Base-by-base conservation (phyloP, 345 rosid species). In the Euphorbia pulcherrima region DNA sequence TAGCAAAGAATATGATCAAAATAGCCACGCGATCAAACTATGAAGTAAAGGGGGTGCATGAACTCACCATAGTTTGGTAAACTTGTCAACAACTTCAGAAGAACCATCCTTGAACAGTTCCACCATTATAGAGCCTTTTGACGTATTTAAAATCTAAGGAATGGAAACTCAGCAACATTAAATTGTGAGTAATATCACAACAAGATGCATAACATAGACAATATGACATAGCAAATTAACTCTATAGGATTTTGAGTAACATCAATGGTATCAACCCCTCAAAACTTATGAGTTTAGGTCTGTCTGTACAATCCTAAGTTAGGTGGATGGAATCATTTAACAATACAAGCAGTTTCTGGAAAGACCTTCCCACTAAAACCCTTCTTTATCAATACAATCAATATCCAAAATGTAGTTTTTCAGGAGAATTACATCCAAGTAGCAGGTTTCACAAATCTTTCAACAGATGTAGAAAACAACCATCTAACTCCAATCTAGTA, bases 91-190 rank as follows among this genome's bases (percentile, higher is more conserved):
- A 41, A 68, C 60, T 40, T 67, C 72, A 41, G 21, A 40, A 29
- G 72, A 60, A 30, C 63, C 59, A 53, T 73, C 77, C 68, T 73
- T 73, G 77, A 58, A 73, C 17, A 73, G 60, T 39, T 73, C 68
- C 37, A 73, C 77, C 29, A 68, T 67, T 52, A 73, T 67, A 4
- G 51, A 30, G 26, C 77, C 77, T 67, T 73, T 73, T 14, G 77
- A 41, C 40, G 77, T 73, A 41, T 55, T 67, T 18, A 73, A 53
- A 68, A 73, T n/a, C 77, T 73, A 67, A 18, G 54, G 44, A 9
- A 20, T 8, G 4, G 61, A 52, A 53, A 61, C 12, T 8, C 3
- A 21, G 57, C 21, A 18, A 21, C 20, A 7, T 28, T 47, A 27
- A 1, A 10, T 28, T 64, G 29, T 0, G 46, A 67, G 60, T 27